Evolutionary conservation across 192 early-diverging fungal species (phyloP), one percentile per base, ranked within the genome.

Genomic region (Irineochytrium annulatum): DNA sequence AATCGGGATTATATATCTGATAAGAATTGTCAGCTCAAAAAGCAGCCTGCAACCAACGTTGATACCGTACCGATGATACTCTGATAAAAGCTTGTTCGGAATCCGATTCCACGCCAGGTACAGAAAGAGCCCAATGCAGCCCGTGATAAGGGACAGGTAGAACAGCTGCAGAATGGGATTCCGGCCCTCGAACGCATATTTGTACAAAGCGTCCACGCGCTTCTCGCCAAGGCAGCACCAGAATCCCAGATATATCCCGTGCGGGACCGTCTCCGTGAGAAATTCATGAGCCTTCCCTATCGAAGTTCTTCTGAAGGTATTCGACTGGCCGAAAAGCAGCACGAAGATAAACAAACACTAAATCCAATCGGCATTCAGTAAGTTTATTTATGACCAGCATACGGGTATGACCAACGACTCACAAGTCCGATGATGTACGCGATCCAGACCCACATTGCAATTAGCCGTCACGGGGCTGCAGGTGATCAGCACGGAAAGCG

Each of bases 111-210:
- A 77, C 14, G 64, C 77, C 14, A 43, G 45, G 13, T 41, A n/a
- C 43, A 73, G 8, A 59, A 78, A 78, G 3, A 63, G 34, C 2
- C 17, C 34, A 16, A 77, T 46, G 30, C 63, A 62, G 13, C 34
- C 68, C 2, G 68, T 71, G 27, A 78, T 43, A 5, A 78, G 58
- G 4, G 53, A 29, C 20, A 78, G 44, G 54, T 61, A 78, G 43
- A 78, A 78, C 4, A 73, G 68, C 70, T 77, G 69, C 24, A 74
- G 43, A 32, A 74, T 27, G 19, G 72, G 72, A 48, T 74, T 69
- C 31, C 33, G 17, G 24, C 26, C 6, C 39, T 67, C 54, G 33
- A 68, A 43, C 34, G 73, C 19, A 5, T 30, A 44, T 22, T 33
- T 37, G 8, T 19, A n/a, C 16, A 22, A 30, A 13, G 16, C 22